A percentile compares a stretch with the other conserved stretches of the same genome.
These are phyloP conservation scores for Hypholoma fasciculare DNA, from an alignment of 768 basidiomycete species.

Conservation along the genomic window DNA sequence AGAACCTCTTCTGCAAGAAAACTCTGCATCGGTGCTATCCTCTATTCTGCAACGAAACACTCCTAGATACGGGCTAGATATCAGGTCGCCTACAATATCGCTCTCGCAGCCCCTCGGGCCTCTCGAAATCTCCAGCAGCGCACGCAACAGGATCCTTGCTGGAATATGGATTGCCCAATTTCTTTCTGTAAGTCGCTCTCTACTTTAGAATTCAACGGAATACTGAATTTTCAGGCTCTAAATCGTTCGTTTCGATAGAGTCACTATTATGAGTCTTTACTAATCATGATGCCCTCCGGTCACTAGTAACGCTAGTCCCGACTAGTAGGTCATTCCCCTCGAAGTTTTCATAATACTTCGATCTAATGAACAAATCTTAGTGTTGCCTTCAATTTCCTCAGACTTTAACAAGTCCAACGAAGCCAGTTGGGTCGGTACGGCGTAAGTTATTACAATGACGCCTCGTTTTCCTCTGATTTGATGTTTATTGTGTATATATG, in stretches of 20 bases:
- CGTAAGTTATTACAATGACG: conserved; percentile 41
- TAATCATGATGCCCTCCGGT: neutral
- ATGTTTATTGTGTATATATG: neutral
- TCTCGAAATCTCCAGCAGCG: conserved; percentile 57
- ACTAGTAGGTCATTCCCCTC: conserved; percentile 49
- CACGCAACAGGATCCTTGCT: conserved; percentile 63
- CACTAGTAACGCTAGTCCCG: conserved; percentile 68
- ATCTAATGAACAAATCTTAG: conserved; percentile 30
- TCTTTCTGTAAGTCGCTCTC: conserved; percentile 54
- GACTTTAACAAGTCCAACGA: conserved; percentile 76
- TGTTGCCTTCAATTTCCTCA: conserved; percentile 75
- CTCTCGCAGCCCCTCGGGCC: conserved; percentile 44
- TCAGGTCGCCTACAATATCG: conserved; percentile 12
- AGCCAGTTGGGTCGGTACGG: conserved; percentile 81
- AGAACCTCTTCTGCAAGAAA: conserved; percentile 11
- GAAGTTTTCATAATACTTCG: neutral
- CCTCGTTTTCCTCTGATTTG: neutral
- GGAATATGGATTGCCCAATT: conserved; percentile 77
- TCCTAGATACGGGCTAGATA: conserved; percentile 15
- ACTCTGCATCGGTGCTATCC: conserved; percentile 6
- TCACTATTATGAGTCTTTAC: neutral
- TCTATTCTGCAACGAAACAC: neutral
- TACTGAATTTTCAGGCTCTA: conserved; percentile 25
- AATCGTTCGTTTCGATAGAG: conserved; percentile 26
- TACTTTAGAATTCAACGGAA: neutral